phyloP scores from a whole-genome alignment of 495 filamentous ascomycete genomes.

The Aspergillus haitiensis region DNA sequence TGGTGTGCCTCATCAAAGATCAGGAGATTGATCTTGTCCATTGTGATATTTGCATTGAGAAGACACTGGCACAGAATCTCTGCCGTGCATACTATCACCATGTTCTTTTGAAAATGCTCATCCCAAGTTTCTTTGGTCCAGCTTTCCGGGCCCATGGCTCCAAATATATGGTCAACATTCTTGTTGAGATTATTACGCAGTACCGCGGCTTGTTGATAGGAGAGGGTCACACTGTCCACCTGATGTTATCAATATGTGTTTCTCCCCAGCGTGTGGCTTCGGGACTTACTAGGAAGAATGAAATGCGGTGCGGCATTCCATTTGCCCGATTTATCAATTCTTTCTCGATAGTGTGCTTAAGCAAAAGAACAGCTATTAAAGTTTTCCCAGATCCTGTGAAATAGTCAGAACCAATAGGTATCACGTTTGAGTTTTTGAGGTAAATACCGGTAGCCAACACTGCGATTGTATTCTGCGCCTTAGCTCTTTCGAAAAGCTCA shows the following conservation, averaged over 20 bases:
- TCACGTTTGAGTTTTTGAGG: background rate
- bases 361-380: constrained; percentile 84
- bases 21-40: constrained; percentile 83
- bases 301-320: constrained; percentile 61
- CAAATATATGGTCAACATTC: constrained; percentile 75
- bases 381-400: constrained; percentile 87
- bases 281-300: constrained; percentile 74
- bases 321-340: constrained; percentile 70
- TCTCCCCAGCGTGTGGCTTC: background rate
- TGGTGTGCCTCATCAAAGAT: constrained; percentile 98
- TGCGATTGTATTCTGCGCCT: constrained; percentile 83
- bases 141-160: constrained; percentile 66
- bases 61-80: constrained; percentile 80
- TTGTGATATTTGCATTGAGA: constrained; percentile 76
- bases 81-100: constrained; percentile 92
- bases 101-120: constrained; percentile 64
- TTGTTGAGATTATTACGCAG: constrained; percentile 82
- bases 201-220: constrained; percentile 87
- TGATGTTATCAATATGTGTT: constrained; percentile 29
- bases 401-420: constrained; percentile 7
- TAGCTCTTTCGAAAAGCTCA: constrained; percentile 89
- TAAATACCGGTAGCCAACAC: constrained; percentile 84
- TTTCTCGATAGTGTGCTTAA: constrained; percentile 73
- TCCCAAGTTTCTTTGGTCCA: constrained; percentile 70
- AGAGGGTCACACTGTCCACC: constrained; percentile 86